Percentiles rank a stretch among this genome's conserved stretches.
Conservation (phyloP, 140 eudicot species). For the Erigeron philadelphicus region DNA sequence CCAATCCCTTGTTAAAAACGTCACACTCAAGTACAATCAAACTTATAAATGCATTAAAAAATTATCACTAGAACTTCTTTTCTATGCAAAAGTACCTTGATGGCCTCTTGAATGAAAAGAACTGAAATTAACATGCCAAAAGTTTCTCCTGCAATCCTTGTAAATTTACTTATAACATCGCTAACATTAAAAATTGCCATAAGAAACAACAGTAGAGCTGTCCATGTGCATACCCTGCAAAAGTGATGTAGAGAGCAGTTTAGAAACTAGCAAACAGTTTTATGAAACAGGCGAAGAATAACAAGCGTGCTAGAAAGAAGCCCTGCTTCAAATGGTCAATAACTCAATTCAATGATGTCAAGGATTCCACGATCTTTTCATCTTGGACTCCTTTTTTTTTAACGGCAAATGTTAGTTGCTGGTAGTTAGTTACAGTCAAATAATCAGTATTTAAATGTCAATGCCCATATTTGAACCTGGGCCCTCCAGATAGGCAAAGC, state of each 20-base stretch:
- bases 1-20: constrained; percentile 34
- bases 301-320: background rate
- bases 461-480: no score
- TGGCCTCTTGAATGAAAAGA: constrained; percentile 52
- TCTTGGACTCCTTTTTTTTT: no score
- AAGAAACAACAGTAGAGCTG: constrained; percentile 43
- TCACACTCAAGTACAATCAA: background rate
- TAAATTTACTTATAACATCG: constrained; percentile 40
- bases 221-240: constrained; percentile 58
- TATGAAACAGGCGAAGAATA: background rate
- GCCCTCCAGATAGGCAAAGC: no score
- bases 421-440: no score
- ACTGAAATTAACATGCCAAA: constrained; percentile 55
- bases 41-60: background rate
- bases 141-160: constrained; percentile 51
- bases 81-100: constrained; percentile 34
- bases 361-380: no score
- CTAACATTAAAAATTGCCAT: constrained; percentile 45
- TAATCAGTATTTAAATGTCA: no score
- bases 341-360: no score
- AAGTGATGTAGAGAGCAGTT: background rate
- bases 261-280: constrained; percentile 4
- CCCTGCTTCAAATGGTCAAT: no score
- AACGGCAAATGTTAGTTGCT: no score
- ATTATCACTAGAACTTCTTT: background rate